Evolutionary conservation across 768 basidiomycete genomes (phyloP), one percentile per base, ranked within the genome.

Genomic region (Hericium erinaceus): DNA sequence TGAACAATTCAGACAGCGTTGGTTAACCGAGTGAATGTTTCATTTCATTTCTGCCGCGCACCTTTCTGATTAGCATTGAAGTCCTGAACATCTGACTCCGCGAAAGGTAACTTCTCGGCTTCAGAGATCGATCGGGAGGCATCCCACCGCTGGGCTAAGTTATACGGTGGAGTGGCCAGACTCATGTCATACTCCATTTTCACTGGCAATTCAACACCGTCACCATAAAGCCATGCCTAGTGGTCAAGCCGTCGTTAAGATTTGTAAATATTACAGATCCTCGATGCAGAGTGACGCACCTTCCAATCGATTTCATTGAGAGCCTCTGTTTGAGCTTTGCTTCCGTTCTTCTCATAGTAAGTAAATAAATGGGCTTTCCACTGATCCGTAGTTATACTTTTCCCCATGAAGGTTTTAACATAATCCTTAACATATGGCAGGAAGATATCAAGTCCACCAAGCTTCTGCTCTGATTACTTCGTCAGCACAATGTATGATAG

Each of bases 371-470:
- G 89, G 0, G 75, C 73, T 64, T 89, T 88, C 92, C 92, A 95
- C 61, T 92, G 77, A 28, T 82, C 74, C 0, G 92, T 93, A 12
- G 85, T 86, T 67, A 94, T 92, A 60, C 87, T 89, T 69, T 84
- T 80, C 7, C 91, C 88, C 64, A 82, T 84, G 71, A 87, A 95
- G 0, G 86, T 89, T 54, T 77, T 75, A 48, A 90, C 88, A 66
- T 95, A 95, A 67, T 91, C 82, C 61, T 78, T 81, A 54, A 89
- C 80, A 65, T 95, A 95, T 0, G 91, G 91, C 18, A 92, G 71
- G 74, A 95, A 92, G 15, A 82, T 80, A 49, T 94, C 83, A 55
- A 92, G 73, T 3, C 91, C 91, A n/a, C 91, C 91, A 0, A 94
- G 73, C 6, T 77, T 83, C 38, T 79, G 74, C 68, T 93, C 88